Base-by-base conservation (phyloP, 225 moss, liverwort and hornwort genomes). In the Pleurozium schreberi region DNA sequence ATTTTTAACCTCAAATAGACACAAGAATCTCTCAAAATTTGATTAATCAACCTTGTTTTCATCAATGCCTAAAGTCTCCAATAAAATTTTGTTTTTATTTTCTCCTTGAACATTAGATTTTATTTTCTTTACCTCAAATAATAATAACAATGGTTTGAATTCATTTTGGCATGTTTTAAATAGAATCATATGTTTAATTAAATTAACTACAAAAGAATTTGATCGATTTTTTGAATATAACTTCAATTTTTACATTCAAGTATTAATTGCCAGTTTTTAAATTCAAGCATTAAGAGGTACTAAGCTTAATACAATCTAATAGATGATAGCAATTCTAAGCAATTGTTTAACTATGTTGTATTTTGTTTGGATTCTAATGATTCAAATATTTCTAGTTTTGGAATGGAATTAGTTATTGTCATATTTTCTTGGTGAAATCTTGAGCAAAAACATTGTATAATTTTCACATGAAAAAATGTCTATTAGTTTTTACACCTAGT, bases 1-100 rank as follows among this genome's bases (percentile, higher is more conserved):
- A 36, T 23, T 0, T 77, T 9, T 18, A 36, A 14, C 6, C 0
- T 15, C 23, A 53, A 53, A 23, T 22, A 52, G 1, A 34, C 0
- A 0, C 36, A 22, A 52, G 36, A 76, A 0, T 36, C 0, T 1
- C 8, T 52, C 9, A 36, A 36, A 23, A 22, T 53, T 53, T 77
- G 15, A 10, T 10, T 50, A 34, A 36, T 38, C 4, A 4, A 9
- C 23, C 14, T 15, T 77, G 8, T 38, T 77, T 36, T 55, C 5
- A 3, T 38, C 0, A 23, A 36, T 20, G 53, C 14, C 5, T 52
- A 15, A 23, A 38, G 36, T 0, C 12, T 33, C 33, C 1, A 53
- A 23, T 6, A 23, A 38, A 38, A 38, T 1, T 1, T 76, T 5
- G 52, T 13, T 20, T 9, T 5, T 8, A 22, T 22, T 52, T 31